Evolutionary conservation across 306 rosid species (phyloP).

Genomic region (Aeschynomene evenia): DNA sequence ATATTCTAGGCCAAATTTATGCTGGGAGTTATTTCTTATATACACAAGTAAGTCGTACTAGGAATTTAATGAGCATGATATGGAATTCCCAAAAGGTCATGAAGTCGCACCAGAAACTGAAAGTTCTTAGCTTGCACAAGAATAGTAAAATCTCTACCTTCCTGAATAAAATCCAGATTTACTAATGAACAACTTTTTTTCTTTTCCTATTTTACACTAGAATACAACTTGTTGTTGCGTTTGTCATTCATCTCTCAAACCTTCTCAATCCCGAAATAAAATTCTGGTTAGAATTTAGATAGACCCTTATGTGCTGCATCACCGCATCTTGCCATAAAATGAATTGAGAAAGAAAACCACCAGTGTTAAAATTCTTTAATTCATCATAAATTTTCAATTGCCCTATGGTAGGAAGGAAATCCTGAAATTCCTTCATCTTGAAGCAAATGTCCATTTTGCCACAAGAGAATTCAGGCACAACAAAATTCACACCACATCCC

Average conservation of each 20-base stretch:
- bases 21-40: not conserved
- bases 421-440: constrained; percentile 2
- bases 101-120: not conserved
- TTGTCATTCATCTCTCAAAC: too few relatives aligned
- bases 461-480: not conserved
- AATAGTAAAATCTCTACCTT: not conserved
- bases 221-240: too few relatives aligned
- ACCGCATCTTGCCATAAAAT: constrained; percentile 37
- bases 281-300: too few relatives aligned
- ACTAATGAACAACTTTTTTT: not conserved
- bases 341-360: constrained; percentile 34
- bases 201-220: not conserved
- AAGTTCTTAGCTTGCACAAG: not conserved
- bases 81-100: too few relatives aligned
- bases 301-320: not conserved
- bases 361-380: constrained; percentile 19
- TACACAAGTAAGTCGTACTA: not conserved
- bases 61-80: not conserved
- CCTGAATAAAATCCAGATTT: not conserved
- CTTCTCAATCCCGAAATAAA: not conserved
- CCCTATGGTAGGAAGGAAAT: not conserved
- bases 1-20: not conserved
- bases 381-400: constrained; percentile 7
- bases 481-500: too few relatives aligned
- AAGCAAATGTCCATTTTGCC: not conserved